Conservation (phyloP, 768 basidiomycete species). For the Gyrodon lividus region DNA sequence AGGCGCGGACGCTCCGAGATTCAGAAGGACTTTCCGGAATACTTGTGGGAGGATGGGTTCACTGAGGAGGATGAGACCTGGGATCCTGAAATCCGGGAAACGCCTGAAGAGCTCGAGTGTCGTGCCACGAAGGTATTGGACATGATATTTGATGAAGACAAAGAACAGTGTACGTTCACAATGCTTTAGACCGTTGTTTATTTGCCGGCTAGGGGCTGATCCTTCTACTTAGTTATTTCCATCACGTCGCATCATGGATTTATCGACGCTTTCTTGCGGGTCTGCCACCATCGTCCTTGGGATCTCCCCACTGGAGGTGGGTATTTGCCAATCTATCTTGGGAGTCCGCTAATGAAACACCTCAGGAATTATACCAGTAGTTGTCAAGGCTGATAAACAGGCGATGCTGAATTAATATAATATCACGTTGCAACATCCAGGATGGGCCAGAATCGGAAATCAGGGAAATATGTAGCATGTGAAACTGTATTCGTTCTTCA, state of each 20-base stretch:
- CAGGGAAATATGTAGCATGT: too few species aligned
- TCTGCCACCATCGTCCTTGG: slow-evolving; percentile 45
- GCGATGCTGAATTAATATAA: slow-evolving; percentile 2
- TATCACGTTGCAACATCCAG: background rate
- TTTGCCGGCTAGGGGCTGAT: background rate
- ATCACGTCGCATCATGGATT: slow-evolving; percentile 67
- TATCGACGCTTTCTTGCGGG: slow-evolving; percentile 53
- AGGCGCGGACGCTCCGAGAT: slow-evolving; percentile 53
- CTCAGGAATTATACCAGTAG: slow-evolving; percentile 27
- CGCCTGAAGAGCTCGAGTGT: slow-evolving; percentile 39
- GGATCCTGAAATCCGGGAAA: slow-evolving; percentile 55
- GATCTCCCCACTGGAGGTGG: slow-evolving; percentile 62
- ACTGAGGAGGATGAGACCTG: slow-evolving; percentile 65
- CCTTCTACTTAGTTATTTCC: slow-evolving; percentile 60
- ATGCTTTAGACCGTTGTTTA: background rate
- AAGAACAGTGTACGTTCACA: slow-evolving; percentile 44
- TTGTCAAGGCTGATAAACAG: slow-evolving; percentile 19
- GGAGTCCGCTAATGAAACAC: slow-evolving; percentile 3
- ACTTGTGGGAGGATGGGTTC: slow-evolving; percentile 55
- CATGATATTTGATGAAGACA: slow-evolving; percentile 47
- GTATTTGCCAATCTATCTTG: slow-evolving; percentile 12
- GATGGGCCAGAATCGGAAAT: background rate
- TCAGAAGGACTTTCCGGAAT: slow-evolving; percentile 43
- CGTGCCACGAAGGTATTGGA: slow-evolving; percentile 56
- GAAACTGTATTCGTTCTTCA: too few species aligned